Evolutionary conservation across 495 filamentous ascomycete genomes (phyloP), one percentile per base, ranked within the genome.

Genomic region (Penicillium antarcticum): DNA sequence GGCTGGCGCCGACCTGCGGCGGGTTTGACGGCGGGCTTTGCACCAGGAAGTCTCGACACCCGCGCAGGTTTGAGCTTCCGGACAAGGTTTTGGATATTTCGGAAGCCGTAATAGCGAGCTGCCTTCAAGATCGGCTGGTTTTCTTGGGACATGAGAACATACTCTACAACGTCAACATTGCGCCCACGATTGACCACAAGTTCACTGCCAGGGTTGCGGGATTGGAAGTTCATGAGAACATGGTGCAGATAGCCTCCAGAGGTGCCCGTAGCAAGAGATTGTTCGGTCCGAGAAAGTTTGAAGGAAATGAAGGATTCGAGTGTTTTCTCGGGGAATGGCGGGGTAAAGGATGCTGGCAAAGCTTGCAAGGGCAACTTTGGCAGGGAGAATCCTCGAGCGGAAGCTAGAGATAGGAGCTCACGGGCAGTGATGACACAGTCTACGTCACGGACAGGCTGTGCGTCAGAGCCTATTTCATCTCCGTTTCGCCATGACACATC

Each of bases 381-480:
- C 63, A 97, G 86, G 53, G 83, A 78, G 18, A 96, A 81, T 8
- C 81, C 80, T 49, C 91, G 80, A 16, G 87, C 85, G 32, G 88
- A 84, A 26, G 92, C 89, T 16, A 98, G 73, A 71, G 91, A 91
- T 36, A 98, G 75, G 7, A 98, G 78, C 66, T 98, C 94, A 50
- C 92, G 89, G 45, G 87, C 87, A 16, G 94, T 98, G 62, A 98
- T 97, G 13, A 98, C 94, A 70, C 92, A 97, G 67, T 98, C 94
- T 31, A 96, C 91, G 60, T 98, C 94, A 17, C 94, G 77, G 14
- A 92, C 76, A 6, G 86, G 82, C 16, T 74, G 69, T 13, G 51
- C 2, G 41, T 66, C 61, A 26, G 68, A 66, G 23, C 65, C 67
- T 11, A 37, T 33, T 9, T 42, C 17, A 45, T 34, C 40, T 7